Conservation (phyloP, 75 land plant genomes). For the Adiantum capillusveneris region DNA sequence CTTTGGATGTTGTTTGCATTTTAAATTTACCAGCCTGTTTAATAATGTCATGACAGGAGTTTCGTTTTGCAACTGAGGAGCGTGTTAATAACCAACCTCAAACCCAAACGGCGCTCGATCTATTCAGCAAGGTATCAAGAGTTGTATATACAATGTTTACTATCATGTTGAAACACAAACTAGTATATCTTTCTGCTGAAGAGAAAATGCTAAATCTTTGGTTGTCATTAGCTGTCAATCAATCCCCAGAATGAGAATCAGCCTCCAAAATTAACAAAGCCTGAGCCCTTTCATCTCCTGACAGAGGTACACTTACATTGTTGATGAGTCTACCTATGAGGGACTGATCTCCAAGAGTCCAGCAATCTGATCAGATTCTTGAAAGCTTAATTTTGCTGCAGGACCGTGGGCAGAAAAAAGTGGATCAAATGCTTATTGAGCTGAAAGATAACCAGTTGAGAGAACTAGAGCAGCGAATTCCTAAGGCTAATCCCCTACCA, state of each 20-base stretch:
- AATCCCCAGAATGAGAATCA: slow-evolving; percentile 41
- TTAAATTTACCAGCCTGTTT: no score
- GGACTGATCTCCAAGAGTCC: no score
- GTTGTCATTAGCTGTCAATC: slow-evolving; percentile 75
- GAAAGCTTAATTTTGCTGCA: slow-evolving; percentile 10
- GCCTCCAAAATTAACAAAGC: slow-evolving; percentile 38
- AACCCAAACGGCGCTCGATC: slow-evolving; percentile 29
- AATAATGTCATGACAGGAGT: slow-evolving; percentile 58
- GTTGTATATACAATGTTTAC: background rate
- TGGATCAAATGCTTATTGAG: slow-evolving; percentile 49
- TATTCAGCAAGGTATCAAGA: slow-evolving; percentile 67
- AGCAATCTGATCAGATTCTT: no score
- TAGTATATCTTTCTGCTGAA: no score
- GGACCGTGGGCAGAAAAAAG: slow-evolving; percentile 87
- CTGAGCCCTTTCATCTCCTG: slow-evolving; percentile 79
- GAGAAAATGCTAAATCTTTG: no score
- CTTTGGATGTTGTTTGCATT: no score
- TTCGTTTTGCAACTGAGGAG: slow-evolving; percentile 81
- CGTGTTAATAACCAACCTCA: slow-evolving; percentile 42
- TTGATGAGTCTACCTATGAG: background rate
- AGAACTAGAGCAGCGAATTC: slow-evolving; percentile 61
- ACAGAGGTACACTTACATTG: slow-evolving; percentile 69
- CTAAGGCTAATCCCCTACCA: slow-evolving; percentile 83
- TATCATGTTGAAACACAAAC: background rate
- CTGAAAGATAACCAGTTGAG: slow-evolving; percentile 45